phyloP scores from a whole-genome alignment of 106 monocot genomes.

The Dioscorea zingiberensis region DNA sequence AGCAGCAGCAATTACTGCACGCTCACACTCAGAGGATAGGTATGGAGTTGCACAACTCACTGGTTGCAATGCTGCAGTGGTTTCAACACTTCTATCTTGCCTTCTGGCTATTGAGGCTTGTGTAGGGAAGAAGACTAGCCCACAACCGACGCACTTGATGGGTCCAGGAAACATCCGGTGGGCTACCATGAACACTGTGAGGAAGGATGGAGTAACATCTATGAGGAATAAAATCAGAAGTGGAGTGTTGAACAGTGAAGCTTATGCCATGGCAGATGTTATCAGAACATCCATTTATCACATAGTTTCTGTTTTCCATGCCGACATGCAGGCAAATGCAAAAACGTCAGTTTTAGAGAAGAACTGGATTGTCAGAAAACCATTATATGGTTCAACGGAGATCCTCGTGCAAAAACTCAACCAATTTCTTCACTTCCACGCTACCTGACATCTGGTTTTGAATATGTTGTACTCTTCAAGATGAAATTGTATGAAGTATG shows the following conservation, averaged over 20 bases:
- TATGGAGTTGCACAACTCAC: conserved; percentile 93
- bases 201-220: conserved; percentile 19
- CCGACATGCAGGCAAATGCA: conserved; percentile 59
- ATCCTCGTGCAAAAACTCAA: conserved; percentile 66
- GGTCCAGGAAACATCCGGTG: conserved; percentile 79
- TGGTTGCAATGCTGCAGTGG: conserved; percentile 53
- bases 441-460: conserved; percentile 28
- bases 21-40: conserved; percentile 71
- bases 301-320: conserved; percentile 58
- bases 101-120: conserved; percentile 80
- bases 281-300: conserved; percentile 74
- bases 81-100: conserved; percentile 65
- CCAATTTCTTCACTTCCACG: conserved; percentile 66
- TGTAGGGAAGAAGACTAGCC: conserved; percentile 81
- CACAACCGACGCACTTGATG: conserved; percentile 40
- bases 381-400: conserved; percentile 58
- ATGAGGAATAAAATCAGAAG: conserved; percentile 39
- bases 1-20: conserved; percentile 56
- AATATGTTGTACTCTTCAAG: background rate
- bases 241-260: conserved; percentile 35
- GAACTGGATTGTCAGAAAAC: conserved; percentile 85
- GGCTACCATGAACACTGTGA: conserved; percentile 39
- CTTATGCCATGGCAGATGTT: conserved; percentile 87
- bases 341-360: conserved; percentile 60
- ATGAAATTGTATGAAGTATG: too few relatives aligned